A percentile compares a stretch with the other conserved stretches of the same genome.
phyloP scores from a whole-genome alignment of 352 stramenopile species.

The Pythium volutum region DNA sequence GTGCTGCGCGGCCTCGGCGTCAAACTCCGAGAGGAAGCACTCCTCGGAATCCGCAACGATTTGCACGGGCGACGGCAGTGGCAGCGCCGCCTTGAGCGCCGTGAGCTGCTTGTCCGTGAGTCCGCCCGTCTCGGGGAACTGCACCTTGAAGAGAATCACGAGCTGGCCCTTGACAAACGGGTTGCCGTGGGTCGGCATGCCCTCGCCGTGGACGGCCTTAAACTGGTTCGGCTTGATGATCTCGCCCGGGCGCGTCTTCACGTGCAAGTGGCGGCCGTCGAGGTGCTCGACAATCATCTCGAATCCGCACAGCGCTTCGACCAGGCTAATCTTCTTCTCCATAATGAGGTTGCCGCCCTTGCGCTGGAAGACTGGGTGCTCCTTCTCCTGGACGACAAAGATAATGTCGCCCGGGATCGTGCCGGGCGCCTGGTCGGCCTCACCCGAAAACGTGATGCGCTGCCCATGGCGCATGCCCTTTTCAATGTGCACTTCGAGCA shows the following conservation, averaged over 20 bases:
- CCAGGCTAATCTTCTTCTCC: constrained; percentile 94
- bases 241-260: constrained; percentile 92
- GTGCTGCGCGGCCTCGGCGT: constrained; percentile 86
- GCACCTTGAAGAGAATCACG: constrained; percentile 97
- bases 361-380: constrained; percentile 94
- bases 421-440: constrained; percentile 95
- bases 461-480: constrained; percentile 97
- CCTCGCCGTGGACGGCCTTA: constrained; percentile 94
- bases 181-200: constrained; percentile 98
- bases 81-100: constrained; percentile 60
- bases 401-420: constrained; percentile 92
- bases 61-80: constrained; percentile 46
- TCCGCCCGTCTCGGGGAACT: constrained; percentile 92
- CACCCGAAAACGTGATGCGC: constrained; percentile 96
- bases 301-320: constrained; percentile 91
- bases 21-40: constrained; percentile 91
- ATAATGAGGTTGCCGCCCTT: constrained; percentile 97
- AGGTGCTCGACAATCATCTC: constrained; percentile 93
- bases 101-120: constrained; percentile 86
- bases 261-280: constrained; percentile 89
- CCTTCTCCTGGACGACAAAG: constrained; percentile 98
- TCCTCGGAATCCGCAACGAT: constrained; percentile 60
- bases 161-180: constrained; percentile 98
- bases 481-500: constrained; percentile 98
- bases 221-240: constrained; percentile 93